phyloP scores from a whole-genome alignment of 2,329 filamentous ascomycete species.

The Chrysoporthe cubensis region DNA sequence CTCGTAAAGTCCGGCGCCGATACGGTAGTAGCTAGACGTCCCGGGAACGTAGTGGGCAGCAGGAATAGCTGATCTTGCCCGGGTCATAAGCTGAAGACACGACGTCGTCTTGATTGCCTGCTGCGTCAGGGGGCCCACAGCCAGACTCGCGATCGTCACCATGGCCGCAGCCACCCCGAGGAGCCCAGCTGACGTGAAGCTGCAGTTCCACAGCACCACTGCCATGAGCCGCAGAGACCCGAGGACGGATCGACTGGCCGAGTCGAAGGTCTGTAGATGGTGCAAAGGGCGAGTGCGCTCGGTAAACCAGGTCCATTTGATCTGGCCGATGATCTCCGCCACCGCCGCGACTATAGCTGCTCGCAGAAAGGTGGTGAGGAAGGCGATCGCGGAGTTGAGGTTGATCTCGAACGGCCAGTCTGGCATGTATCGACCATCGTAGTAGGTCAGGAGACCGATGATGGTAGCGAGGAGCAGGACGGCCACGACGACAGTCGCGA shows the following conservation, averaged over 20 bases:
- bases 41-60: conserved; percentile 23
- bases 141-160: conserved; percentile 35
- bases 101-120: conserved; percentile 35
- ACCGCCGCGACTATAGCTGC: conserved; percentile 36
- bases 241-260: conserved; percentile 36
- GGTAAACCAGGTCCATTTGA: conserved; percentile 40
- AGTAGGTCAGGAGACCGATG: conserved; percentile 19
- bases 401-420: conserved; percentile 34
- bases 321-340: conserved; percentile 38
- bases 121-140: conserved; percentile 39
- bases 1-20: conserved; percentile 32
- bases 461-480: conserved; percentile 22
- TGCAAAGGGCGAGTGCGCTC: conserved; percentile 34
- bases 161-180: conserved; percentile 31
- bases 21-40: conserved; percentile 29
- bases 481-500: conserved; percentile 20
- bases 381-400: conserved; percentile 32
- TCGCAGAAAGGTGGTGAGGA: conserved; percentile 30
- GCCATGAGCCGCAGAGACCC: conserved; percentile 36
- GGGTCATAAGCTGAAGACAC: conserved; percentile 31
- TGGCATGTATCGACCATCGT: conserved; percentile 26
- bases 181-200: conserved; percentile 26
- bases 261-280: conserved; percentile 38
- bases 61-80: conserved; percentile 19
- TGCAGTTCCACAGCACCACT: conserved; percentile 25